Base-by-base conservation (phyloP, 768 basidiomycete species). In the Suillus placidus region DNA sequence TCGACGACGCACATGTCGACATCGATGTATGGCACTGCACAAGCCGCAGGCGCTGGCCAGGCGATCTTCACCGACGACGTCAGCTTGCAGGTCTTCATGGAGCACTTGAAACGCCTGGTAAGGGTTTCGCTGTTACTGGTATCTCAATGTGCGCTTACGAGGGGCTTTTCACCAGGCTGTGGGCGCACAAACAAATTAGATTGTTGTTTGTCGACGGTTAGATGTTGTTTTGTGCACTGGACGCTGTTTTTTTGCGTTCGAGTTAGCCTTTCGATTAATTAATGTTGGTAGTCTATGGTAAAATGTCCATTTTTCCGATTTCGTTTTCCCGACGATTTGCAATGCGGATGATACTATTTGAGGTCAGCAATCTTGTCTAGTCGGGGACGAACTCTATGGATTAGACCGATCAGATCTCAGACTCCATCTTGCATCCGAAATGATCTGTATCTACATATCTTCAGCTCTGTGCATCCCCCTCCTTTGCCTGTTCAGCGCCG, bases 41-140 rank as follows among this genome's bases (percentile, higher is more conserved):
- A 87, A 16, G 85, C 85, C 23, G 86, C 86, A 12, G 84, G 84
- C 10, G 80, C 86, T 2, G 96, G 96, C 6, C 92, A 95, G 77
- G 93, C 95, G 18, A 98, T 99, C 77, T 97, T 98, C 77, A 99
- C 97, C 63, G 97, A 99, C 75, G 97, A 99, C 77, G 97, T 99
- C 68, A 97, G 94, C 76, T 85, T 98, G 79, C 94, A 96, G 77
- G 92, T 96, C 64, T 97, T 97, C 83, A 96, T 95, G 95, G 96
- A 97, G 73, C 93, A 96, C 81, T 81, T 98, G 79, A 97, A 97
- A 78, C 89, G 95, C 73, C 79, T 98, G 82, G 95, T 91, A 71
- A 73, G 89, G 81, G 60, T 9, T 35, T 62, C 43, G 35, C 23
- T 52, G 40, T 37, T 26, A 30, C 47, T 62, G 4, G 68, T 43